A percentile compares a stretch with the other conserved stretches of the same genome.
Evolutionary conservation across 129 eudicot genomes (phyloP).

Genomic region (Glebionis coronaria): DNA sequence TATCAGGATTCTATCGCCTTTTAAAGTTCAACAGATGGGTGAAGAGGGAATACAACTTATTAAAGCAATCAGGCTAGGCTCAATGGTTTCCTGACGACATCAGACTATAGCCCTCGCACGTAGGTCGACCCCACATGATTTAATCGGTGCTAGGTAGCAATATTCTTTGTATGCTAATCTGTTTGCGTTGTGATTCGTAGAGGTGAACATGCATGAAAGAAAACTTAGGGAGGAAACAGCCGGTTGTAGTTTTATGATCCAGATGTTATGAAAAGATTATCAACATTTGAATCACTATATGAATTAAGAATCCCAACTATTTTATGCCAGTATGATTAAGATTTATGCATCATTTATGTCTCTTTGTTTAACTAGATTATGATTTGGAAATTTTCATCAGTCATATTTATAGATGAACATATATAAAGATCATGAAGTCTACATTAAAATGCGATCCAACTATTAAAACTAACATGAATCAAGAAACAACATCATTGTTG

Average conservation of each 20-base stretch:
- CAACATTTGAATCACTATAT: constrained; percentile 25
- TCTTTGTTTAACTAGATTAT: too few relatives aligned
- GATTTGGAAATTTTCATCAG: too few relatives aligned
- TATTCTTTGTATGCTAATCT: constrained; percentile 17
- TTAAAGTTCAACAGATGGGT: constrained; percentile 93
- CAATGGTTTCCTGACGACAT: constrained; percentile 15
- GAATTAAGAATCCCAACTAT: too few relatives aligned
- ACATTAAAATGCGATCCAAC: too few relatives aligned
- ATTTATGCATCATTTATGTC: too few relatives aligned
- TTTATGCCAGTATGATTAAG: not conserved
- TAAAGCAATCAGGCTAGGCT: constrained; percentile 53
- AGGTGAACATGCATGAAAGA: constrained; percentile 4
- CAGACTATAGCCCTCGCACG: constrained; percentile 29
- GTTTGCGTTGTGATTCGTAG: constrained; percentile 32
- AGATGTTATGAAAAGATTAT: constrained; percentile 16
- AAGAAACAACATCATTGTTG: too few relatives aligned
- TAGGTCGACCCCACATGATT: constrained; percentile 34
- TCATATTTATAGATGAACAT: too few relatives aligned
- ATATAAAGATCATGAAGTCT: too few relatives aligned
- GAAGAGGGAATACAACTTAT: constrained; percentile 95
- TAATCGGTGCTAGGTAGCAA: not conserved
- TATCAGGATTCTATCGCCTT: constrained; percentile 83
- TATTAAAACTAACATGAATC: too few relatives aligned
- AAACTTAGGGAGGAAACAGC: too few relatives aligned
- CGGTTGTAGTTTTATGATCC: constrained; percentile 27